Base-by-base conservation (phyloP, 306 rosid genomes). In the Fragaria vesca region DNA sequence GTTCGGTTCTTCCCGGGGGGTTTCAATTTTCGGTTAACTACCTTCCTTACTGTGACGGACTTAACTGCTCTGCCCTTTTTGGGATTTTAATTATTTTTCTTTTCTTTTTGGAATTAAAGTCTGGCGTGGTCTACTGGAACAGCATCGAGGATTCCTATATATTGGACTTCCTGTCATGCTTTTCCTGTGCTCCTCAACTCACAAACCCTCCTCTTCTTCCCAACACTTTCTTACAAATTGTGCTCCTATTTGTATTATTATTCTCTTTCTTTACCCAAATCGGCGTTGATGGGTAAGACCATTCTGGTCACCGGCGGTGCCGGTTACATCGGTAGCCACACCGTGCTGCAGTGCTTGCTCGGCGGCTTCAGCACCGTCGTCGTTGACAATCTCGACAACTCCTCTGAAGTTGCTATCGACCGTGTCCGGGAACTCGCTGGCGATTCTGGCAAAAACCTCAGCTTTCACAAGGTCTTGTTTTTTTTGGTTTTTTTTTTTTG, bases 231-330 rank as follows among this genome's bases (percentile, higher is more conserved):
- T 2, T 24, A 24, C 48, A n/a, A 6, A 16, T 30, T 45, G 13
- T 45, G 3, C 48, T 55, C 24, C 5, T 46, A 20, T 4, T 8
- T 13, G 36, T 32, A 32, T 4, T 8, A 34, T 47, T n/a, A 6
- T 77, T 51, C 21, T 69, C 8, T 43, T 43, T 43, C 12, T 8
- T 28, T 2, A 45, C 48, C 34, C 34, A 24, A 9, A 54, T 38
- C 82, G 13, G 46, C 80, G 8, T 51, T 16, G 7, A 88, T 90
- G 97, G 70, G 79, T 10, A 88, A 85, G 61, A 83, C 74, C 17
- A 86, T 96, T 28, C 85, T 96, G 0, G 97, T 96, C 36, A 96
- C 99, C 36, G 99, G 99, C 4, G 99, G 98, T 0, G 99, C 97
- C 87, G 98, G 99, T 50, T 96, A 96, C 80, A 93, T 93, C 83